Evolutionary conservation across 1,284 basidiomycete species (phyloP).

Genomic region (Boletus semigastroideus): DNA sequence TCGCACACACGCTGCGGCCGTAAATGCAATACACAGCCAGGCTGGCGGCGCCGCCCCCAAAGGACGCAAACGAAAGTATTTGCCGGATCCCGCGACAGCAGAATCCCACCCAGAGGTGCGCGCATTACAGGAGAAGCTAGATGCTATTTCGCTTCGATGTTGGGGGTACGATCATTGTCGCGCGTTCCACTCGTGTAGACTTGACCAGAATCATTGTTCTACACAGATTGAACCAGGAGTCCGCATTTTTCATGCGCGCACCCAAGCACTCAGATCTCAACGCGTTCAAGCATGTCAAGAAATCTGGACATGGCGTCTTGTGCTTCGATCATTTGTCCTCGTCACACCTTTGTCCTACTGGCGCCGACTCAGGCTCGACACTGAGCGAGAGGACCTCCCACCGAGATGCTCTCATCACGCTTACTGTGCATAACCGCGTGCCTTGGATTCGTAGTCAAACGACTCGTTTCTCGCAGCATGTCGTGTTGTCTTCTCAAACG

Average conservation of each 20-base stretch:
- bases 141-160: constrained; percentile 49
- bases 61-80: constrained; percentile 44
- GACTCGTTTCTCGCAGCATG: constrained; percentile 66
- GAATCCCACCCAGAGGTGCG: constrained; percentile 41
- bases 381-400: constrained; percentile 8
- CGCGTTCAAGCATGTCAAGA: constrained; percentile 43
- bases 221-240: constrained; percentile 49
- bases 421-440: constrained; percentile 59
- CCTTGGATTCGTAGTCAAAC: constrained; percentile 60
- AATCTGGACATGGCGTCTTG: constrained; percentile 21
- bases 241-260: constrained; percentile 61
- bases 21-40: constrained; percentile 45
- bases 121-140: constrained; percentile 48
- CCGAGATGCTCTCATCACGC: constrained; percentile 51
- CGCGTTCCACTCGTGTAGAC: not conserved
- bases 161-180: constrained; percentile 49
- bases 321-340: constrained; percentile 15
- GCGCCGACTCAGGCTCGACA: not conserved
- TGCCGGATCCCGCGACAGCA: constrained; percentile 34
- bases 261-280: constrained; percentile 67
- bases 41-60: constrained; percentile 41
- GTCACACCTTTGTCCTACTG: not conserved
- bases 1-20: constrained; percentile 49
- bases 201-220: not conserved
- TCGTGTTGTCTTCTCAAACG: constrained; percentile 66